phyloP scores from a whole-genome alignment of 345 rosid species.

The Hibiscus tridactylites region DNA sequence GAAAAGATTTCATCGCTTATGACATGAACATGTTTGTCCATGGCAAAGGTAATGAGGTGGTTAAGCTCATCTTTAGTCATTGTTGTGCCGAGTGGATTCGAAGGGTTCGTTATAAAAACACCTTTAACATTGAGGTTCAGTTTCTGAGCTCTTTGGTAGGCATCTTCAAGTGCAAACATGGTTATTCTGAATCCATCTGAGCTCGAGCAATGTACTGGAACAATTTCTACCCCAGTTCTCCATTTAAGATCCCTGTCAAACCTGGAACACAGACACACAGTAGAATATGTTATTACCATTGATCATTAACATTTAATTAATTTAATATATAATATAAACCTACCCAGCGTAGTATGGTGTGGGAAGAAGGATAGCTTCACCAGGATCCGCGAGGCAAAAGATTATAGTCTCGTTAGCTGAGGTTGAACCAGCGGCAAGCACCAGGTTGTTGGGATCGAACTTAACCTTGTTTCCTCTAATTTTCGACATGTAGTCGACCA shows the following conservation, averaged over 20 bases:
- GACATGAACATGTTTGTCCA: constrained; percentile 42
- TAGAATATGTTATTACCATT: not conserved
- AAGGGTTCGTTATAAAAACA: constrained; percentile 74
- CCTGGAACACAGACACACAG: constrained; percentile 30
- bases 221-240: constrained; percentile 58
- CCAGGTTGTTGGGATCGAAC: constrained; percentile 54
- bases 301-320: not conserved
- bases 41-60: constrained; percentile 40
- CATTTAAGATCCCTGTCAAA: constrained; percentile 86
- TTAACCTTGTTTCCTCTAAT: too few species aligned
- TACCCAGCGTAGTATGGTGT: constrained; percentile 94
- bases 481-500: too few species aligned
- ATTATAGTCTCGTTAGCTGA: constrained; percentile 81
- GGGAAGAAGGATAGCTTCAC: constrained; percentile 84
- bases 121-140: constrained; percentile 57
- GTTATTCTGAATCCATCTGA: constrained; percentile 50
- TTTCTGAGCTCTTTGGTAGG: constrained; percentile 44
- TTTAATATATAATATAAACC: not conserved
- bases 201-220: constrained; percentile 50
- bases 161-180: constrained; percentile 50
- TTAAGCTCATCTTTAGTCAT: constrained; percentile 45
- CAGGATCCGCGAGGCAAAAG: constrained; percentile 76
- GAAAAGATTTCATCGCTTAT: constrained; percentile 78
- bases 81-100: constrained; percentile 81
- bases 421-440: constrained; percentile 83